Conservation (phyloP, 306 rosid genomes). For the Vigna mungo region DNA sequence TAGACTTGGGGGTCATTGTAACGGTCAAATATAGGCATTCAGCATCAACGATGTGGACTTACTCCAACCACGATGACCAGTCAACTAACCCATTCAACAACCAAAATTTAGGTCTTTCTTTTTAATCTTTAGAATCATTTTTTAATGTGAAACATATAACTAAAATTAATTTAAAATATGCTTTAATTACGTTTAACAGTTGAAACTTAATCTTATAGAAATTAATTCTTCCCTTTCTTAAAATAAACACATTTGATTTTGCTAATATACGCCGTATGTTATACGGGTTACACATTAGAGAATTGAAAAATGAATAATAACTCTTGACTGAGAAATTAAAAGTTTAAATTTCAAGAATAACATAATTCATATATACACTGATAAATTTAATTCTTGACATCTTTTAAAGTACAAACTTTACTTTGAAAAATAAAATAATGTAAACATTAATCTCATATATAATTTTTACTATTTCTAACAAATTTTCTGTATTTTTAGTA, state of each 20-base stretch:
- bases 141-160: background rate
- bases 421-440: no score
- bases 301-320: background rate
- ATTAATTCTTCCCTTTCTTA: no score
- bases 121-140: background rate
- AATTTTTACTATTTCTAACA: no score
- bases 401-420: no score
- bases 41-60: slow-evolving; percentile 4
- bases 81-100: background rate
- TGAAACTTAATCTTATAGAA: background rate
- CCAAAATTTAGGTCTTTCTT: background rate
- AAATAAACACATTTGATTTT: background rate
- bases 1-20: background rate
- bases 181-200: background rate
- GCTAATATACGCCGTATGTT: background rate
- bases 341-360: no score
- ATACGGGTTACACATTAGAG: background rate
- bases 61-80: slow-evolving; percentile 13
- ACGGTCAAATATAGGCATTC: background rate
- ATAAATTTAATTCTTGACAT: no score
- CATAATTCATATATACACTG: no score
- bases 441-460: no score
- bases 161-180: background rate
- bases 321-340: no score
- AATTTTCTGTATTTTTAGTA: no score